Evolutionary conservation across 768 basidiomycete genomes (phyloP), one percentile per base, ranked within the genome.

Genomic region (Pisolithus albus): DNA sequence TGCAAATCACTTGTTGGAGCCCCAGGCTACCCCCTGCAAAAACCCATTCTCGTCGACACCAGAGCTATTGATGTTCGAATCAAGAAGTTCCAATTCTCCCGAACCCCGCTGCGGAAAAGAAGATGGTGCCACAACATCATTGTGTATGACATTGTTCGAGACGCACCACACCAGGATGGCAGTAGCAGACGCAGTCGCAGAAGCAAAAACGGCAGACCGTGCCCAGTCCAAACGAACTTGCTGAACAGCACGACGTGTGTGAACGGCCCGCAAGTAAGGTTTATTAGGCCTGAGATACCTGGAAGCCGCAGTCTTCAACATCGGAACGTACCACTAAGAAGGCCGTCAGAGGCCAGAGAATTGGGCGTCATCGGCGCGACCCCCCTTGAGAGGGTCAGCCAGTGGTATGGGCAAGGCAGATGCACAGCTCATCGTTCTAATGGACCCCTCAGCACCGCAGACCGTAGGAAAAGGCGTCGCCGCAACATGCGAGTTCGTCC

Each of bases 401-500:
- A 13, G 23, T 2, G 7, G 26, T 26, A 24, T 15, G 15, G 13
- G 11, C 7, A 26, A 8, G 5, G 21, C 2, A 23, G 21, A n/a
- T n/a, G n/a, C 15, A 24, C 43, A 44, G 26, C 4, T 10, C 7
- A 15, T 2, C 1, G 7, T 8, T 4, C 16, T 49, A 41, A 68
- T 68, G 66, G 66, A 68, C 43, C 59, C 64, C 4, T 62, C 62
- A 49, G 68, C 66, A 52, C 59, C 68, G 34, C 58, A 64, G 52
- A 80, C 75, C 24, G 72, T 88, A 42, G 72, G 75, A 26, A 70
- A 77, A 51, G 83, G 84, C 51, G 80, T 84, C 24, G 61, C 78
- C 55, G 66, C 77, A 69, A 81, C 84, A 83, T 89, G 87, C 86
- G 78, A 85, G 87, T 88, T 81, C 81, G 83, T 85, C 70, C 59